Evolutionary conservation across 176 grass and related monocot genomes (phyloP), one percentile per base, ranked within the genome.

Genomic region (Elaeis guineensis): DNA sequence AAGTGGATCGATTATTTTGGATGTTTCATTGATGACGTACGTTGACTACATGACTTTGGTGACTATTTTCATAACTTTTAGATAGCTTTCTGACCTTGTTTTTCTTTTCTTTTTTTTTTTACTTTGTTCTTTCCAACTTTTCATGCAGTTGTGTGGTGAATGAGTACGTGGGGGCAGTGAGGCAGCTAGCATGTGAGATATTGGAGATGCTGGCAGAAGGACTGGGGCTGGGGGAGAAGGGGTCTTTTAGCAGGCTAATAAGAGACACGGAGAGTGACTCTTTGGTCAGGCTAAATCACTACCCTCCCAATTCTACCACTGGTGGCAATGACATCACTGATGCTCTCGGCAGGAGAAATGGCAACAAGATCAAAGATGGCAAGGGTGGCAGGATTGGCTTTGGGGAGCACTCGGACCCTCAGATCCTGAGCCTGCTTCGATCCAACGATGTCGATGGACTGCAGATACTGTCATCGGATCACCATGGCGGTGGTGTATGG

Each of bases 261-360:
- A 78, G 70, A 19, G 82, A 98, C 67, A 48, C 63, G 54, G 93
- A 92, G 50, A 89, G 71, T 49, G 93, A 98, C 71, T 98, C 70
- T 57, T 77, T 98, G 62, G 68, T 98, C 25, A 86, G 93, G 78
- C 79, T 98, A 53, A 98, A 98, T 71, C 88, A 98, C 32, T 98
- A 98, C 62, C 88, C 93, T 25, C 72, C 83, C 25, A 70, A 55
- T 65, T 68, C 61, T 12, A 44, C 8, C 35, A 44, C 35, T 44
- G 35, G 35, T 44, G 11, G 11, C 11, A 44, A 11, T 44, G 35
- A 44, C 35, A 44, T 44, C 35, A 44, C 12, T 3, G 35, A 44
- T 12, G 9, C 11, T 6, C 35, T 44, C 35, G 3, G 35, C 35
- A 12, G 11, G 35, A 44, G 35, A 44, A 44, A 44, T 44, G 35